Base-by-base conservation (phyloP, 75 land plant genomes). In the Picea glauca region DNA sequence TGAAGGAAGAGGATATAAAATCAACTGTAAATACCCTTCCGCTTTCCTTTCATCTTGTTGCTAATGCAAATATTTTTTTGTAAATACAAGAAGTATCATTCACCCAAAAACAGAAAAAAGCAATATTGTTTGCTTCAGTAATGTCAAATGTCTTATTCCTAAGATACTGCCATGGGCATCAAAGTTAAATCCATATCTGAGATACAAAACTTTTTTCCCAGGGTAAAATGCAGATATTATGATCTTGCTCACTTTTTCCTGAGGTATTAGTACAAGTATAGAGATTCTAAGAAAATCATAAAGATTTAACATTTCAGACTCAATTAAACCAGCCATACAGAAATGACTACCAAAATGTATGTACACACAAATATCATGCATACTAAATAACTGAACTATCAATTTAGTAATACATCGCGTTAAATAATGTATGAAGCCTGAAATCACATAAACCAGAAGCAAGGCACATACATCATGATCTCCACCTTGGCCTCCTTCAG, bases 401-500 rank as follows among this genome's bases (percentile, higher is more conserved):
- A 11, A 38, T 70, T 46, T 21, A n/a, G 50, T 43, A 3, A 18
- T n/a, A 11, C 23, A 40, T 7, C 8, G 26, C 43, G 43, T 40
- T 43, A 70, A 70, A 43, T 2, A 40, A 40, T 6, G 2, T 70
- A 46, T 70, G 66, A 30, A 30, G 77, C 17, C 35, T 21, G 5
- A 54, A 75, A 7, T 17, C 33, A 75, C 13, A 3, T 32, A 75
- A 18, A 59, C 40, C 6, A 74, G 62, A 31, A 14, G 32, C 13
- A 23, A 62, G 33, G 60, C 15, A 73, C 88, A 84, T 78, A 96
- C 99, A 84, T 94, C 93, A 83, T 96, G 99, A 88, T 96, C 99
- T 72, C 99, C 99, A 76, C 99, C 99, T 93, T 96, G 99, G 35
- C 99, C 99, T 23, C 99, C 99, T 76, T 89, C 84, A 32, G 85